A percentile compares a stretch with the other conserved stretches of the same genome.
These are phyloP conservation scores for Sporothrix humicola DNA, from an alignment of 2,329 filamentous ascomycete genomes.

Conservation along the genomic window DNA sequence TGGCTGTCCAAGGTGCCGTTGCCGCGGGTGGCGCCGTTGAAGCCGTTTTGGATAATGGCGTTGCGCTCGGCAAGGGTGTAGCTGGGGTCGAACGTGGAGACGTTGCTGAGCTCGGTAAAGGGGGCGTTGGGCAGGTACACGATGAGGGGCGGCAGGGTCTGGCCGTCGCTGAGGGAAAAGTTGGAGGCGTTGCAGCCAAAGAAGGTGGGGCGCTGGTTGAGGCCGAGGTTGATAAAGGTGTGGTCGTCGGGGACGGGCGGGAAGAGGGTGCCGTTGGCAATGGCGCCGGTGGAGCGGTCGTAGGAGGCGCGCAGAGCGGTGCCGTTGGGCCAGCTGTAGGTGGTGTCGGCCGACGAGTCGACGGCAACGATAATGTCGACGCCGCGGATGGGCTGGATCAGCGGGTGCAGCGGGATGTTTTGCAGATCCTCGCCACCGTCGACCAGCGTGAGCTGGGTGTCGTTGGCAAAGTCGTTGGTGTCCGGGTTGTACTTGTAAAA, in stretches of 20 bases:
- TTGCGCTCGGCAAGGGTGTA: slow-evolving; percentile 73
- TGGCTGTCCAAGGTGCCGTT: slow-evolving; percentile 75
- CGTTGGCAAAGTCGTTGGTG: slow-evolving; percentile 47
- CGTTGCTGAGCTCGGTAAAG: slow-evolving; percentile 77
- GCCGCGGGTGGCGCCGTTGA: slow-evolving; percentile 79
- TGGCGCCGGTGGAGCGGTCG: slow-evolving; percentile 55
- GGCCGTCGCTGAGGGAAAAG: slow-evolving; percentile 40
- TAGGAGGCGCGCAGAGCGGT: slow-evolving; percentile 64
- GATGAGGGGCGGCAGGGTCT: slow-evolving; percentile 42
- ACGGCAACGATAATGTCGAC: slow-evolving; percentile 69
- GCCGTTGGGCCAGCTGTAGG: slow-evolving; percentile 64
- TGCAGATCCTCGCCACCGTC: slow-evolving; percentile 58
- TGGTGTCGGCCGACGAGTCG: slow-evolving; percentile 68
- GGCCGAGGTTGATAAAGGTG: slow-evolving; percentile 62
- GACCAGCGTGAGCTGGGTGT: slow-evolving; percentile 52
- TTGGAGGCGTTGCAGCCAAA: slow-evolving; percentile 62
- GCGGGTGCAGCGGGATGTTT: slow-evolving; percentile 59
- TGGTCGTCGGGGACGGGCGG: slow-evolving; percentile 61
- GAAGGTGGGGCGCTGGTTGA: slow-evolving; percentile 66
- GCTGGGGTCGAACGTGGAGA: slow-evolving; percentile 73
- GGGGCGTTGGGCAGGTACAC: slow-evolving; percentile 84
- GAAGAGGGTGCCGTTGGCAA: slow-evolving; percentile 62
- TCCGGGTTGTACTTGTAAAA: slow-evolving; percentile 58
- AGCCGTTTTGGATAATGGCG: slow-evolving; percentile 84
- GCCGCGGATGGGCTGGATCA: slow-evolving; percentile 56